phyloP scores from a whole-genome alignment of 2,329 filamentous ascomycete species.

The Ceratocystis smalleyi region DNA sequence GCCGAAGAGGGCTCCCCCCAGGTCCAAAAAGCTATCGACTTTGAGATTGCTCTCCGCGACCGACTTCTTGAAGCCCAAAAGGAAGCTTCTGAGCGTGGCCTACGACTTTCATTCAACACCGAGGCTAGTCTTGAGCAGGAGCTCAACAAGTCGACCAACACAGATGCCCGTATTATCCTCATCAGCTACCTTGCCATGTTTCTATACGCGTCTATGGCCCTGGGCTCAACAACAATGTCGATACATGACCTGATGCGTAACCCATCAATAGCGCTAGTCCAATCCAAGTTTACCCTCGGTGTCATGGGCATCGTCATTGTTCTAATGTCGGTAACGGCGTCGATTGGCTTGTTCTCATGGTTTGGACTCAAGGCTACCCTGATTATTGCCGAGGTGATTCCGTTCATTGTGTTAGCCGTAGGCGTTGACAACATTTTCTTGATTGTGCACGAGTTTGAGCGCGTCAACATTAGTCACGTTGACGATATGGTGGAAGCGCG shows the following conservation, averaged over 20 bases:
- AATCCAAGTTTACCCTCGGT: constrained; percentile 94
- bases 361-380: constrained; percentile 83
- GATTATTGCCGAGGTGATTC: constrained; percentile 97
- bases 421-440: constrained; percentile 98
- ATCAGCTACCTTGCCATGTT: constrained; percentile 99
- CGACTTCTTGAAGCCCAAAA: constrained; percentile 61
- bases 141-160: constrained; percentile 95
- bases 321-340: constrained; percentile 90
- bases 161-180: constrained; percentile 88
- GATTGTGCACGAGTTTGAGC: constrained; percentile 94
- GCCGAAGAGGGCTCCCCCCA: constrained; percentile 56
- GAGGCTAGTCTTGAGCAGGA: constrained; percentile 92
- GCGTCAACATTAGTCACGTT: constrained; percentile 81
- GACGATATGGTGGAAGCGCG: constrained; percentile 77
- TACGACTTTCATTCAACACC: constrained; percentile 84
- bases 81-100: constrained; percentile 61
- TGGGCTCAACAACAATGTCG: constrained; percentile 75
- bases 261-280: constrained; percentile 70
- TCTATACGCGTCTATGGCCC: constrained; percentile 79
- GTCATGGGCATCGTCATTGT: constrained; percentile 90
- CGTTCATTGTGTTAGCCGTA: constrained; percentile 88
- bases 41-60: constrained; percentile 65
- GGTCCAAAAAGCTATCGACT: constrained; percentile 66
- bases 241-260: constrained; percentile 64
- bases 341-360: constrained; percentile 87